A percentile compares a stretch with the other conserved stretches of the same genome.
These are phyloP conservation scores for Massariosphaeria phaeospora DNA, from an alignment of 495 filamentous ascomycete genomes.

Conservation along the genomic window DNA sequence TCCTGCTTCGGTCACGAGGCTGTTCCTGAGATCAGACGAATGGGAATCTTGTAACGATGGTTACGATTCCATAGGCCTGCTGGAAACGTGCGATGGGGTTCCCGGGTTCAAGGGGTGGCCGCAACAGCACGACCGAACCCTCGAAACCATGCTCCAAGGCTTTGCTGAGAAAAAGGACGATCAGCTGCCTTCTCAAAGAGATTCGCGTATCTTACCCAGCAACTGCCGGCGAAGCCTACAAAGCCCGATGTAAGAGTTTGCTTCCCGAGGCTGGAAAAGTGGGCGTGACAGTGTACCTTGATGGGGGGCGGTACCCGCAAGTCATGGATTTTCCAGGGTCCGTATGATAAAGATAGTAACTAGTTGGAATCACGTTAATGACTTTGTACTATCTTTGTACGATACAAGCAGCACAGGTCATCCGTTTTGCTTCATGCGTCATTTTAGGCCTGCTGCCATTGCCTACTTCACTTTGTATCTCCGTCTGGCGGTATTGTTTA, in stretches of 20 bases:
- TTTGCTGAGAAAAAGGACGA: constrained; percentile 19
- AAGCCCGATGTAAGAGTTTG: constrained; percentile 19
- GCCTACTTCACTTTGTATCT: too few relatives aligned
- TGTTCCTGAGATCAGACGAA: constrained; percentile 19
- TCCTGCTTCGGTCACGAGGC: constrained; percentile 20
- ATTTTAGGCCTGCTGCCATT: too few relatives aligned
- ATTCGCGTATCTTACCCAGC: constrained; percentile 5
- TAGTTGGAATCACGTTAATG: too few relatives aligned
- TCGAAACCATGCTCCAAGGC: constrained; percentile 22
- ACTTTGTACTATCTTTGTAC: too few relatives aligned
- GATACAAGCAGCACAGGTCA: too few relatives aligned
- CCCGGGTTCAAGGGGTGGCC: constrained; percentile 11
- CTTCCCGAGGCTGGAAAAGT: constrained; percentile 19
- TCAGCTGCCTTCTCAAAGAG: constrained; percentile 22
- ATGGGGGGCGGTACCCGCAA: background rate
- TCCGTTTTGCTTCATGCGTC: too few relatives aligned
- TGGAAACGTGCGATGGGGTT: constrained; percentile 16
- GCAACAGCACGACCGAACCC: constrained; percentile 19
- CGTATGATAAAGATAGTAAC: background rate
- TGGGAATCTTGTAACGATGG: constrained; percentile 7
- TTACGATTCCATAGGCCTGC: constrained; percentile 6
- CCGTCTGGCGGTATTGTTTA: too few relatives aligned
- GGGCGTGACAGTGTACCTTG: constrained; percentile 16
- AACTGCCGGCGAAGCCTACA: constrained; percentile 11
- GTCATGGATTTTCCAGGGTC: constrained; percentile 14